Base-by-base conservation (phyloP, 2,329 filamentous ascomycete species). In the Venturia aucupariae region DNA sequence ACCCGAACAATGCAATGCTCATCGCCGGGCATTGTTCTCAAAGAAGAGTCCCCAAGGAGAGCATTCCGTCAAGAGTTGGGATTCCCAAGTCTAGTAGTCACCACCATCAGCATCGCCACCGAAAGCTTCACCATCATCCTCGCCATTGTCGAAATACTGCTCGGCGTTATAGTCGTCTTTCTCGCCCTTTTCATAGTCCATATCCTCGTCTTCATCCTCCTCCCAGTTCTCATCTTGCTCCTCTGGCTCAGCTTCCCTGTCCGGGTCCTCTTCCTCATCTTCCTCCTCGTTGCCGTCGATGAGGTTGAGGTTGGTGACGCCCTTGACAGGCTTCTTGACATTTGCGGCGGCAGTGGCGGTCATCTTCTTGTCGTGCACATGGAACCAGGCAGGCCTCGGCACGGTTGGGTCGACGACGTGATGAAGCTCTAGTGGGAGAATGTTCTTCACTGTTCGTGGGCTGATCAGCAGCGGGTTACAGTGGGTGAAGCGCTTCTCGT, bases 121-220 rank as follows among this genome's bases (percentile, higher is more conserved):
- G 8, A 41, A 38, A n/a, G 74, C 74, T 48, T 77, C 80, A 60
- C 77, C 70, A 67, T 82, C 84, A 64, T 81, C 83, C 61, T 83
- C 85, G 7, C 85, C 85, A 64, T 79, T 82, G 67, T 84, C 82
- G 69, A 85, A 85, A 75, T 87, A 87, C 67, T 86, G 80, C 69
- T 87, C 85, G 1, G 82, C 85, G 68, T 86, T 83, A 69, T 87
- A 86, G 70, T 86, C 84, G 4, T 82, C 84, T 13, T 78, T 81
- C 72, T 80, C 80, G 42, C 81, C 81, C 64, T 82, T 80, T 10
- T 80, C 82, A 5, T 79, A 81, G 73, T 81, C 80, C 42, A 81
- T 80, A 64, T 84, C 82, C 15, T 84, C 84, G 55, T 85, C 83
- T 30, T 83, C 82, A 55, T 84, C 81, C 67, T 84, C 86, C 63